Percentiles rank a stretch among this genome's conserved stretches.
Evolutionary conservation across 2,329 filamentous ascomycete genomes (phyloP).

Genomic region (Claviceps capensis): DNA sequence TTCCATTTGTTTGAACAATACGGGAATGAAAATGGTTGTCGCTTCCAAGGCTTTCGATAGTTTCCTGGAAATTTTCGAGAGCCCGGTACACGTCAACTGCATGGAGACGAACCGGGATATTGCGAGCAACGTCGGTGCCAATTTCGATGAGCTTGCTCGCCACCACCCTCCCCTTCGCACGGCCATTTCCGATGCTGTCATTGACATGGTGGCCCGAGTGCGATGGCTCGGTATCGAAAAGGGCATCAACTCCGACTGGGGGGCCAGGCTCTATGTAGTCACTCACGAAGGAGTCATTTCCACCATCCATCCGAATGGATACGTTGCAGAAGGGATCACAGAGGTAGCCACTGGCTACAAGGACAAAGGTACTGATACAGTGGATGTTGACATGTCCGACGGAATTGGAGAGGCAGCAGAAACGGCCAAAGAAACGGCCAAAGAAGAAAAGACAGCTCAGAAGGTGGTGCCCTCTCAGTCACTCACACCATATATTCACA

Average conservation of each 20-base stretch:
- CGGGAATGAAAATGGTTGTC: slow-evolving; percentile 77
- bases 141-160: slow-evolving; percentile 86
- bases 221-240: slow-evolving; percentile 58
- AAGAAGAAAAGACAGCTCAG: neutral
- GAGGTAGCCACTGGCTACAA: slow-evolving; percentile 24
- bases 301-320: slow-evolving; percentile 38
- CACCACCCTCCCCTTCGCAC: slow-evolving; percentile 79
- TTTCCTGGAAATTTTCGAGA: slow-evolving; percentile 96
- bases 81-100: slow-evolving; percentile 71
- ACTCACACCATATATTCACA: slow-evolving; percentile 59
- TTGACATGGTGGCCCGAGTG: slow-evolving; percentile 79
- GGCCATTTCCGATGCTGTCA: slow-evolving; percentile 69
- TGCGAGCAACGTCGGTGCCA: slow-evolving; percentile 60
- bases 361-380: slow-evolving; percentile 20
- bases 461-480: slow-evolving; percentile 17
- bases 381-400: slow-evolving; percentile 56
- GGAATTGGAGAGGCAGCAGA: slow-evolving; percentile 15
- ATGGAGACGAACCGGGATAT: slow-evolving; percentile 61
- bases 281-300: slow-evolving; percentile 41
- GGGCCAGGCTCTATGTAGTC: slow-evolving; percentile 61
- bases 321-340: slow-evolving; percentile 13
- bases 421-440: slow-evolving; percentile 5
- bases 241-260: slow-evolving; percentile 55
- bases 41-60: slow-evolving; percentile 69
- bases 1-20: slow-evolving; percentile 82